phyloP scores from a whole-genome alignment of 106 monocot species.

The Narthecium ossifragum region DNA sequence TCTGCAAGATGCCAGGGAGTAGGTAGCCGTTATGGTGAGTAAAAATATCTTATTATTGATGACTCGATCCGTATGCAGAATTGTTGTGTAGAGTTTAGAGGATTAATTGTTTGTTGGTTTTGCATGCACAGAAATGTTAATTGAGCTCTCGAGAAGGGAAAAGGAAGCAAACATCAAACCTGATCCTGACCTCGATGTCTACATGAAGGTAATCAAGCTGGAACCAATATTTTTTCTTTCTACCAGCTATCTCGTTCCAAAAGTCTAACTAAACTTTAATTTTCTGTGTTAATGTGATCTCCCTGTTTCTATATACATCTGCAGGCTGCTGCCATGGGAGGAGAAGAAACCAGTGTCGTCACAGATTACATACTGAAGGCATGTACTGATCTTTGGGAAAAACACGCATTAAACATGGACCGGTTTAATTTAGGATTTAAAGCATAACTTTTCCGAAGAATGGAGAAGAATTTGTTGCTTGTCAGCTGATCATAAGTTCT shows the following conservation, averaged over 20 bases:
- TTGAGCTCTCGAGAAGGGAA: slow-evolving; percentile 5
- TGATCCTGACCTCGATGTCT: slow-evolving; percentile 11
- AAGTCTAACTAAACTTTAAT: neutral
- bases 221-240: too few relatives aligned
- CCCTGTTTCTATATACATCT: neutral
- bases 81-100: neutral
- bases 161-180: slow-evolving; percentile 3
- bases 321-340: slow-evolving; percentile 34
- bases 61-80: neutral
- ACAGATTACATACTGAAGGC: slow-evolving; percentile 57
- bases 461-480: too few relatives aligned
- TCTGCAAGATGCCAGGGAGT: slow-evolving; percentile 50
- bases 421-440: too few relatives aligned
- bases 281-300: too few relatives aligned
- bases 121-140: slow-evolving; percentile 5
- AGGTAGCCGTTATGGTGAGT: slow-evolving; percentile 38
- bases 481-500: too few relatives aligned
- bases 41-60: too few relatives aligned
- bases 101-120: neutral
- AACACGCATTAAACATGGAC: too few relatives aligned
- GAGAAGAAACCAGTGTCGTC: slow-evolving; percentile 32
- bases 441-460: too few relatives aligned
- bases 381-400: neutral
- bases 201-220: slow-evolving; percentile 21
- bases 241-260: too few relatives aligned